Percentiles rank a stretch among this genome's conserved stretches.
Evolutionary conservation across 305 asterid species (phyloP).

Genomic region (Fraxinus sp.): DNA sequence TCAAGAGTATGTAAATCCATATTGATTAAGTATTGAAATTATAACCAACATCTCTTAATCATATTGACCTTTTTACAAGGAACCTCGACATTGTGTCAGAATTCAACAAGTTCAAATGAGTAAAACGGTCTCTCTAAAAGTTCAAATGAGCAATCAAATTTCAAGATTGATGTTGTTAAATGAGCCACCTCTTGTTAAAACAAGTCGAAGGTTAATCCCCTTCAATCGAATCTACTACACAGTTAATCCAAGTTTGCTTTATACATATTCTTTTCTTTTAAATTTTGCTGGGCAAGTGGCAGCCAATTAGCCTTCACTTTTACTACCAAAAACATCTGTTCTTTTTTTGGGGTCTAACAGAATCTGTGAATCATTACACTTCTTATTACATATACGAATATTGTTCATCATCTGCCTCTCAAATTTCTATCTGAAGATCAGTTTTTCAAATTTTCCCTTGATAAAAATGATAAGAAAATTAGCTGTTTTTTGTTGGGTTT

Average conservation of each 20-base stretch:
- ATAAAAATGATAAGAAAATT: not conserved
- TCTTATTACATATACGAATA: not conserved
- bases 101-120: not conserved
- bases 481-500: not conserved
- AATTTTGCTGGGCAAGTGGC: not conserved
- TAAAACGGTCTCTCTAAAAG: not conserved
- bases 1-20: not conserved
- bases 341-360: constrained; percentile 32
- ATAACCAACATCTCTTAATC: not conserved
- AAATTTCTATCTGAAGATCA: not conserved
- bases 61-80: not conserved
- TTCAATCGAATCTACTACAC: not conserved
- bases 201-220: not conserved
- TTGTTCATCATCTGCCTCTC: constrained; percentile 21
- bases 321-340: not conserved
- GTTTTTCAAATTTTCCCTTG: not conserved
- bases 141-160: not conserved
- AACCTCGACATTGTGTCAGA: not conserved
- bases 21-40: not conserved
- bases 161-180: not conserved
- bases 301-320: not conserved
- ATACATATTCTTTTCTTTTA: not conserved
- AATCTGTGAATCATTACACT: constrained; percentile 33
- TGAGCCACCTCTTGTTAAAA: not conserved
- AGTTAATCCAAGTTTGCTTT: not conserved